Evolutionary conservation across 306 rosid species (phyloP).

Genomic region (Cucurbita pepo): DNA sequence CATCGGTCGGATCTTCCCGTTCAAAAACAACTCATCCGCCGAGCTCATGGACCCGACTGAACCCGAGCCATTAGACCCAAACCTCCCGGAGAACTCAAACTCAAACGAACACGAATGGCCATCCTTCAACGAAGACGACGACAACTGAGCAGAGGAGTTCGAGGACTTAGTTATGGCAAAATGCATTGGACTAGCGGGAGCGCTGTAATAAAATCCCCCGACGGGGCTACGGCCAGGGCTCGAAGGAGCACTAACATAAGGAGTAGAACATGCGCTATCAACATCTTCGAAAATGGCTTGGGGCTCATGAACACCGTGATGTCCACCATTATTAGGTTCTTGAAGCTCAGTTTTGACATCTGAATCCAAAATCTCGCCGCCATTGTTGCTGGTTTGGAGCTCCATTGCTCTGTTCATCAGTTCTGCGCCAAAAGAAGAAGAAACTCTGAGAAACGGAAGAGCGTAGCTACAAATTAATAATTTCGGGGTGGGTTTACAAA

Average conservation of each 20-base stretch:
- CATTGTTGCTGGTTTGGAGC: slow-evolving; percentile 20
- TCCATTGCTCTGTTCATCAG: slow-evolving; percentile 22
- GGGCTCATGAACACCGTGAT: background rate
- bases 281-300: slow-evolving; percentile 30
- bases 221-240: slow-evolving; percentile 65
- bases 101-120: slow-evolving; percentile 33
- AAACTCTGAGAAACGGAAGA: background rate
- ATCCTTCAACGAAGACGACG: slow-evolving; percentile 6
- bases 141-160: background rate
- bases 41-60: slow-evolving; percentile 66
- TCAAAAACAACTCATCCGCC: slow-evolving; percentile 79
- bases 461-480: background rate
- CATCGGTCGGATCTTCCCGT: slow-evolving; percentile 97
- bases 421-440: background rate
- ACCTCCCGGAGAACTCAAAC: slow-evolving; percentile 81
- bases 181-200: slow-evolving; percentile 94
- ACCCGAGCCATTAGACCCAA: slow-evolving; percentile 24
- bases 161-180: slow-evolving; percentile 34
- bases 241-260: slow-evolving; percentile 89
- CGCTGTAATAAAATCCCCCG: slow-evolving; percentile 70
- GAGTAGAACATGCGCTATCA: slow-evolving; percentile 83
- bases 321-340: slow-evolving; percentile 17
- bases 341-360: slow-evolving; percentile 7
- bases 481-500: background rate
- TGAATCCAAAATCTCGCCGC: slow-evolving; percentile 10